phyloP scores from a whole-genome alignment of 192 early-diverging fungal species.

The Coemansia sp. region DNA sequence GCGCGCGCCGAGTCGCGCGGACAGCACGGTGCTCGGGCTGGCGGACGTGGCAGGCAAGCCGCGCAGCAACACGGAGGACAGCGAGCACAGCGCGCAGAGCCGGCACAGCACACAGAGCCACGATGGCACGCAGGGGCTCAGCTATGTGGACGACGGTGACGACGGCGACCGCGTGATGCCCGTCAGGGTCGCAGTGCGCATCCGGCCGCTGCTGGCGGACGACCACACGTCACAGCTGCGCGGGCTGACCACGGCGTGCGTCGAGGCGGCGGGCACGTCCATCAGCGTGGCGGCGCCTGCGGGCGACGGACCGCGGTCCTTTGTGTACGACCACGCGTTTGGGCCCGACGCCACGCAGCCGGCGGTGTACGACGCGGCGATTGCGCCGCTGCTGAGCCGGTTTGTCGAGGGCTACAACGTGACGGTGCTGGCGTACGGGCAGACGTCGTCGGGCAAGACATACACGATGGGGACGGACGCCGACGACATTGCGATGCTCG shows the following conservation, averaged over 20 bases:
- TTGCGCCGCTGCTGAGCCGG: slow-evolving; percentile 52
- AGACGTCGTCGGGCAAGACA: slow-evolving; percentile 95
- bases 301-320: slow-evolving; percentile 27
- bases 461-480: slow-evolving; percentile 89
- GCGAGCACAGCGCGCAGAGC: too few relatives aligned
- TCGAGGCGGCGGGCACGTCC: slow-evolving; percentile 19
- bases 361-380: slow-evolving; percentile 59
- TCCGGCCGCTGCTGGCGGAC: slow-evolving; percentile 38
- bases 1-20: neutral
- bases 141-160: slow-evolving; percentile 6
- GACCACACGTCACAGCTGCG: slow-evolving; percentile 2
- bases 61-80: slow-evolving; percentile 12
- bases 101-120: slow-evolving; percentile 1
- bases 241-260: slow-evolving; percentile 20
- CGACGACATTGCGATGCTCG: slow-evolving; percentile 15
- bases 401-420: slow-evolving; percentile 89
- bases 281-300: slow-evolving; percentile 17
- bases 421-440: slow-evolving; percentile 91
- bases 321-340: slow-evolving; percentile 71
- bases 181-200: slow-evolving; percentile 52
- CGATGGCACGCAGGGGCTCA: slow-evolving; percentile 1
- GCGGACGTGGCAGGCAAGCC: neutral
- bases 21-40: neutral
- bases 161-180: slow-evolving; percentile 42
- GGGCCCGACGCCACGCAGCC: slow-evolving; percentile 57